A percentile compares a stretch with the other conserved stretches of the same genome.
Evolutionary conservation across 2,329 filamentous ascomycete species (phyloP).

Genomic region (Apiospora aurea): DNA sequence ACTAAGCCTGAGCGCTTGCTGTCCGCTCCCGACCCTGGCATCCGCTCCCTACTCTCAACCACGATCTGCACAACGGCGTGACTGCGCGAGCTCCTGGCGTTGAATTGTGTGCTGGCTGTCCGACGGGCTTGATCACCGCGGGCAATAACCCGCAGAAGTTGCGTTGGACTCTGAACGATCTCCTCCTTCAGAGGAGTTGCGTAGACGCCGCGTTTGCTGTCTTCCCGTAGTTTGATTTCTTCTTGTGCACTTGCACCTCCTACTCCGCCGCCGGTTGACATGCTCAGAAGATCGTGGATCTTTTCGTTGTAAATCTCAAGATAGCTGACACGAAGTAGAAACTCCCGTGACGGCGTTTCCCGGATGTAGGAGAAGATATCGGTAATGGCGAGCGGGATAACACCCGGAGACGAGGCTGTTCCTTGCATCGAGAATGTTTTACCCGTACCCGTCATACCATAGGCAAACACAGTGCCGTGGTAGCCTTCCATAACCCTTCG

Average conservation of each 20-base stretch:
- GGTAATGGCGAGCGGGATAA: constrained; percentile 95
- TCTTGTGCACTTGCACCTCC: constrained; percentile 68
- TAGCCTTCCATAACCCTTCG: constrained; percentile 99
- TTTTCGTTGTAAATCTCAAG: constrained; percentile 99
- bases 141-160: constrained; percentile 92
- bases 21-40: constrained; percentile 61
- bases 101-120: constrained; percentile 96
- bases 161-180: constrained; percentile 97
- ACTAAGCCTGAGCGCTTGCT: constrained; percentile 73
- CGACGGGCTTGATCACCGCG: constrained; percentile 89
- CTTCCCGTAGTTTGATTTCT: constrained; percentile 96
- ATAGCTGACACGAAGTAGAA: constrained; percentile 94
- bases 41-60: constrained; percentile 91
- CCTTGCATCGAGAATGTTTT: constrained; percentile 99
- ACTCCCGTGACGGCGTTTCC: constrained; percentile 93
- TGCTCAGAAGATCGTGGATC: constrained; percentile 90
- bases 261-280: constrained; percentile 65
- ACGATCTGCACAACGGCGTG: constrained; percentile 99
- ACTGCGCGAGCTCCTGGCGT: constrained; percentile 93
- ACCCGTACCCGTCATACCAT: constrained; percentile 98
- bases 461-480: constrained; percentile 97
- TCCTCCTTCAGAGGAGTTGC: constrained; percentile 96
- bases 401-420: constrained; percentile 91
- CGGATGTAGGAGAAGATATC: constrained; percentile 99
- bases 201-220: constrained; percentile 95